A percentile compares a stretch with the other conserved stretches of the same genome.
phyloP scores from a whole-genome alignment of 768 basidiomycete species.

The Hirschioporus abietinus region DNA sequence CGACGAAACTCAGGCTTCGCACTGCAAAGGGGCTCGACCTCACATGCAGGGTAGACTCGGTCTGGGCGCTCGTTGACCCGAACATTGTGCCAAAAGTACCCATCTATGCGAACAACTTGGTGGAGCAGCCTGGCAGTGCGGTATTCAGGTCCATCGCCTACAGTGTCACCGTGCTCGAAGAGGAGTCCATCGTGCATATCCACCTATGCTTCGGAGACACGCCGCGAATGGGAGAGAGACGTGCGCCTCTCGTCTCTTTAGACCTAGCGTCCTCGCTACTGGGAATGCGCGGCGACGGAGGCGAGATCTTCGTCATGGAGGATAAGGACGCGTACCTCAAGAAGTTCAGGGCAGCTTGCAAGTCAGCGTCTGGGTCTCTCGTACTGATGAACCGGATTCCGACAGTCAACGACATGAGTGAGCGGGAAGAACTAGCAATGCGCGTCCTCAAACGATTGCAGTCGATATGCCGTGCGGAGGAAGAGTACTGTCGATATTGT shows the following conservation, averaged over 20 bases:
- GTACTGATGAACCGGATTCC: slow-evolving; percentile 11
- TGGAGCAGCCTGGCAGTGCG: neutral
- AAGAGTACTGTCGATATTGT: slow-evolving; percentile 19
- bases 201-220: slow-evolving; percentile 16
- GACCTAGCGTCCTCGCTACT: slow-evolving; percentile 13
- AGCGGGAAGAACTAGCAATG: neutral
- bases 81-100: neutral
- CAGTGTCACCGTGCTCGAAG: neutral
- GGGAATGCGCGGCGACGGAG: slow-evolving; percentile 16
- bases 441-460: slow-evolving; percentile 13
- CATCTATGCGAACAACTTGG: neutral
- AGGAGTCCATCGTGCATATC: slow-evolving; percentile 11
- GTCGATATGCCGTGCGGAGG: slow-evolving; percentile 12
- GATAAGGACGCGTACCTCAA: slow-evolving; percentile 15
- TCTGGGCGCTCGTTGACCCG: neutral
- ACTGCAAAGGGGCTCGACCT: slow-evolving; percentile 15
- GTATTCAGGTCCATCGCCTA: no score
- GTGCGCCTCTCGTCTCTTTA: neutral
- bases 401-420: slow-evolving; percentile 7
- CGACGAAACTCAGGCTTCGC: slow-evolving; percentile 15
- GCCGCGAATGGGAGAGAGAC: slow-evolving; percentile 12
- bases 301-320: slow-evolving; percentile 19
- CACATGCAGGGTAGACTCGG: slow-evolving; percentile 10
- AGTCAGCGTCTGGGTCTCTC: slow-evolving; percentile 6
- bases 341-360: slow-evolving; percentile 14